Evolutionary conservation across 1,284 basidiomycete genomes (phyloP).

Genomic region (Mycena citricolor): DNA sequence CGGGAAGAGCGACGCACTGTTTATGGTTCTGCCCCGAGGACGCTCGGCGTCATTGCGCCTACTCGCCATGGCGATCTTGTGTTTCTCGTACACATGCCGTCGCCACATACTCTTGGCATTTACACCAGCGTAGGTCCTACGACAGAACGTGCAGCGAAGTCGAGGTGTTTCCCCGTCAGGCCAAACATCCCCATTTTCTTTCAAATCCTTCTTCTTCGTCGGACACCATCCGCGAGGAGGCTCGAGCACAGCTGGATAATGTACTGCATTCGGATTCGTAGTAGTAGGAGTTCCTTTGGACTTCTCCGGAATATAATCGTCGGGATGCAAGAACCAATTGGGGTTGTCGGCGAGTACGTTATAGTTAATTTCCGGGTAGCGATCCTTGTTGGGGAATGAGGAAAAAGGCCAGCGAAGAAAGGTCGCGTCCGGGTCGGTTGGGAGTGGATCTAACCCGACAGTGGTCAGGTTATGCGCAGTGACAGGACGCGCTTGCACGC

Average conservation of each 20-base stretch:
- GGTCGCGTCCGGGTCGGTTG: slow-evolving; percentile 56
- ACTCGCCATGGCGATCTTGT: slow-evolving; percentile 83
- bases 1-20: slow-evolving; percentile 47
- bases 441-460: slow-evolving; percentile 63
- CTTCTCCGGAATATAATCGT: slow-evolving; percentile 57
- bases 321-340: slow-evolving; percentile 73
- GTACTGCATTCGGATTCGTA: slow-evolving; percentile 49
- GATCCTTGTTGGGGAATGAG: slow-evolving; percentile 57
- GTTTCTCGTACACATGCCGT: slow-evolving; percentile 80
- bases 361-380: slow-evolving; percentile 65
- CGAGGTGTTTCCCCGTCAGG: slow-evolving; percentile 74
- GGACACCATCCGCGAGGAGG: slow-evolving; percentile 81
- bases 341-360: slow-evolving; percentile 65
- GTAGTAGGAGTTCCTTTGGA: too few relatives aligned
- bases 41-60: slow-evolving; percentile 67
- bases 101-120: slow-evolving; percentile 89
- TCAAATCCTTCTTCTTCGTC: slow-evolving; percentile 71
- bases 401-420: slow-evolving; percentile 74
- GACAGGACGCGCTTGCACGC: slow-evolving; percentile 31
- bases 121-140: slow-evolving; percentile 75
- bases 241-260: slow-evolving; percentile 72
- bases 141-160: slow-evolving; percentile 77
- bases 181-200: slow-evolving; percentile 67
- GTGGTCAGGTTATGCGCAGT: slow-evolving; percentile 45
- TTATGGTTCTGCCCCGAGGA: slow-evolving; percentile 58